Evolutionary conservation across 2,329 filamentous ascomycete genomes (phyloP).

Genomic region (Aspergillus sp.): DNA sequence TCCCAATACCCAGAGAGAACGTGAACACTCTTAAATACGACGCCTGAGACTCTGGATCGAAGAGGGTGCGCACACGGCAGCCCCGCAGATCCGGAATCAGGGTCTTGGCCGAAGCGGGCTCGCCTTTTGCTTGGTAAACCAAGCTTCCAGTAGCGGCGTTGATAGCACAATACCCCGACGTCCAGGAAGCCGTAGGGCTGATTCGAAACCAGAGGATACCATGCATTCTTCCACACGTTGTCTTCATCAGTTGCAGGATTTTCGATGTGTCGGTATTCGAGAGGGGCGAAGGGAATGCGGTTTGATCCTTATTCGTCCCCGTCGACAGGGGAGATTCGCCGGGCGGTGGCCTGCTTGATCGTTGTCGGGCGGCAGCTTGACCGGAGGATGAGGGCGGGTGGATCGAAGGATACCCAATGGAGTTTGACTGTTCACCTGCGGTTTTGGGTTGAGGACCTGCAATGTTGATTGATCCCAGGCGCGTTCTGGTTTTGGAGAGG

Average conservation of each 20-base stretch:
- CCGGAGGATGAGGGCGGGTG: constrained; percentile 31
- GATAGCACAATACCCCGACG: constrained; percentile 43
- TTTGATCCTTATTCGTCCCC: constrained; percentile 17
- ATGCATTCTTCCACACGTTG: constrained; percentile 44
- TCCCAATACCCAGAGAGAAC: constrained; percentile 38
- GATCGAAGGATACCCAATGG: constrained; percentile 42
- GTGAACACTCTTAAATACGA: constrained; percentile 42
- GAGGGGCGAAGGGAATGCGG: constrained; percentile 26
- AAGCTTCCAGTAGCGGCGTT: constrained; percentile 42
- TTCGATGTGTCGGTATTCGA: constrained; percentile 38
- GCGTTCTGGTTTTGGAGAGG: constrained; percentile 24
- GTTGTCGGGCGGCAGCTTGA: constrained; percentile 24
- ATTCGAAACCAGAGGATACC: constrained; percentile 43
- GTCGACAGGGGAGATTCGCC: constrained; percentile 17
- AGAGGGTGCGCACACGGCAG: constrained; percentile 40
- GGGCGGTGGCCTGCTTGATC: constrained; percentile 24
- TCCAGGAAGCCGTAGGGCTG: constrained; percentile 35
- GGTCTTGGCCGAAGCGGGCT: constrained; percentile 39
- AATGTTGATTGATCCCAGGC: constrained; percentile 33
- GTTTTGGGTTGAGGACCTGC: constrained; percentile 24
- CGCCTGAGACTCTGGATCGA: constrained; percentile 36
- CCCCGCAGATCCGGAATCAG: constrained; percentile 42
- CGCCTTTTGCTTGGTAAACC: constrained; percentile 43
- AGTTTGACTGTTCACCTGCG: constrained; percentile 31
- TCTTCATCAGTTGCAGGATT: constrained; percentile 44